Evolutionary conservation across 352 stramenopile genomes (phyloP).

Genomic region (Phytopythium vexans): DNA sequence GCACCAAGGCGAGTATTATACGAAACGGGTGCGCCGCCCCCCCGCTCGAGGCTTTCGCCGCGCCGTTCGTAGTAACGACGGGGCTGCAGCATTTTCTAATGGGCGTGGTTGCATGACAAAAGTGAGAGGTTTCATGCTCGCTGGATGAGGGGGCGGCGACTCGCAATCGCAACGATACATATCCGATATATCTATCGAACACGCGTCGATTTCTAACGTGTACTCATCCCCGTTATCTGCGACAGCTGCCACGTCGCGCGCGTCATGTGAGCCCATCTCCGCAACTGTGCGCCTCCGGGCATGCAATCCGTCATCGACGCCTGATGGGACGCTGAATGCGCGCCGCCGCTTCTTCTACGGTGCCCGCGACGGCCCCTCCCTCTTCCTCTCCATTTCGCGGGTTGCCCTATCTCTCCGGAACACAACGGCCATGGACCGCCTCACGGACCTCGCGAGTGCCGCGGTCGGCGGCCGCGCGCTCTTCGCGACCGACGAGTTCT

Average conservation of each 20-base stretch:
- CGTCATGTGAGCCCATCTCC: conserved; percentile 2
- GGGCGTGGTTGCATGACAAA: no score
- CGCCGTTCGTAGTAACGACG: no score
- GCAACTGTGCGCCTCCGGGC: not conserved
- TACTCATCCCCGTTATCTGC: not conserved
- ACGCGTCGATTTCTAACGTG: no score
- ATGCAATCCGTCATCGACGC: not conserved
- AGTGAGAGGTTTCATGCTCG: no score
- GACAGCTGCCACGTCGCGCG: conserved; percentile 3
- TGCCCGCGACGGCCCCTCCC: not conserved
- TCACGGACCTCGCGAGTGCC: conserved; percentile 67
- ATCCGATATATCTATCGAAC: no score
- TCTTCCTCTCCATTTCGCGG: not conserved
- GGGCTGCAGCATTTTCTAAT: no score
- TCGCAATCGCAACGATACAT: no score
- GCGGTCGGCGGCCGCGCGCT: conserved; percentile 65
- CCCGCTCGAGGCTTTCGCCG: no score
- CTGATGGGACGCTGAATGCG: not conserved
- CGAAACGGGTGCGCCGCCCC: no score
- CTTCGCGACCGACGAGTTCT: conserved; percentile 94
- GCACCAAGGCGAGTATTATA: no score
- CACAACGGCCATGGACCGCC: conserved; percentile 11
- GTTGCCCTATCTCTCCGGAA: conserved; percentile 12
- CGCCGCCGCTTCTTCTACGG: not conserved
- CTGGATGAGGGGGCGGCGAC: no score